Evolutionary conservation across 495 filamentous ascomycete genomes (phyloP).

Genomic region (Aspergillus taichungensis): DNA sequence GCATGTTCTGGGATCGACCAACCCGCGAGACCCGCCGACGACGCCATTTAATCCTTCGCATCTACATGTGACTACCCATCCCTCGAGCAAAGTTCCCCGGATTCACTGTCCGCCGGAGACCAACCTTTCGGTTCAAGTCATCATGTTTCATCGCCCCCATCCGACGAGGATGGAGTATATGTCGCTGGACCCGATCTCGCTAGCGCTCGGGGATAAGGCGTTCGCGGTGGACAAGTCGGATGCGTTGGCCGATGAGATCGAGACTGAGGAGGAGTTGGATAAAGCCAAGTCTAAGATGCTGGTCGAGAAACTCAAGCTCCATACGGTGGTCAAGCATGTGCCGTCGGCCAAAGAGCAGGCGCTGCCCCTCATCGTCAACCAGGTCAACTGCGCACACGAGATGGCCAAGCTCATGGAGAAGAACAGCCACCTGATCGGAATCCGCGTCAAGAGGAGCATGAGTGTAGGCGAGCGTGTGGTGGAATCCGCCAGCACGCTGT

Average conservation of each 20-base stretch:
- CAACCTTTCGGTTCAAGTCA: constrained; percentile 67
- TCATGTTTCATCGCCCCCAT: constrained; percentile 79
- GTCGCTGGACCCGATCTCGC: constrained; percentile 78
- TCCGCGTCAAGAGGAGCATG: constrained; percentile 69
- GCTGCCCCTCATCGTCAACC: constrained; percentile 76
- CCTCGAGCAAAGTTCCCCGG: constrained; percentile 50
- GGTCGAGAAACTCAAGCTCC: constrained; percentile 82
- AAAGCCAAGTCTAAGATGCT: constrained; percentile 51
- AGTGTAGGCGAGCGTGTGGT: constrained; percentile 94
- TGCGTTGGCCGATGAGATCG: constrained; percentile 20
- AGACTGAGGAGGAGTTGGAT: constrained; percentile 51
- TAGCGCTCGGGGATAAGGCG: constrained; percentile 75
- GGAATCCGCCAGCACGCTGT: constrained; percentile 79
- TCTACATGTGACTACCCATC: constrained; percentile 57
- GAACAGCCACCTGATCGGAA: constrained; percentile 74
- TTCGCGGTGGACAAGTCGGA: constrained; percentile 19
- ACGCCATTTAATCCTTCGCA: constrained; percentile 56
- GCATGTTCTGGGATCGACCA: constrained; percentile 77
- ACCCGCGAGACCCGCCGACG: constrained; percentile 41
- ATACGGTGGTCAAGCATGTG: constrained; percentile 69
- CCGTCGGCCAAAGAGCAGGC: constrained; percentile 75
- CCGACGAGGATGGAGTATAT: constrained; percentile 94
- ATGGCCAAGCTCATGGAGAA: constrained; percentile 73
- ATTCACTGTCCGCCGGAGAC: constrained; percentile 59
- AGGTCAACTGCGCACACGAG: constrained; percentile 94